Conservation (phyloP, 2,329 filamentous ascomycete genomes). For the Magnaporthiopsis incrustans region DNA sequence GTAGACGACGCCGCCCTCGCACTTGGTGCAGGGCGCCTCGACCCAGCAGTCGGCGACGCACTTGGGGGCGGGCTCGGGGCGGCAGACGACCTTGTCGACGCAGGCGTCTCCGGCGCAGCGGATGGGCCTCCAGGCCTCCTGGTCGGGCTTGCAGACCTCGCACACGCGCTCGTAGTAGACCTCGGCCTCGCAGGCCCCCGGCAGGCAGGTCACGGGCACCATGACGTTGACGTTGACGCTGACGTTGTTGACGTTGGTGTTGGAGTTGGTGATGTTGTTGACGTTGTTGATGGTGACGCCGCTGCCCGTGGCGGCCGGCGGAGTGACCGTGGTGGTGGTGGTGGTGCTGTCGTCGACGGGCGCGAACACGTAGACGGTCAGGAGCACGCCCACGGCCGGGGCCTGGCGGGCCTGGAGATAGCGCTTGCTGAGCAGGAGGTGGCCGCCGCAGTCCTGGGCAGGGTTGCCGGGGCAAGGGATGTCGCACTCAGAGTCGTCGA, state of each 20-base stretch:
- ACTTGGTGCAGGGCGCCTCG: neutral
- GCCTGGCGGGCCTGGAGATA: conserved; percentile 1
- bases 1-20: conserved; percentile 4
- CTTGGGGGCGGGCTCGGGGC: conserved; percentile 1
- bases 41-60: conserved; percentile 2
- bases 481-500: neutral
- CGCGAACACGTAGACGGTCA: conserved; percentile 1
- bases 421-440: neutral
- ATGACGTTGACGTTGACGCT: conserved; percentile 5
- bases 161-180: conserved; percentile 3
- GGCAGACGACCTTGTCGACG: conserved; percentile 1
- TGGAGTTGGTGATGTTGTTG: conserved; percentile 4
- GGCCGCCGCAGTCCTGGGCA: conserved; percentile 1
- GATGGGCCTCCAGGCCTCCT: neutral
- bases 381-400: neutral
- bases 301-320: neutral
- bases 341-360: neutral
- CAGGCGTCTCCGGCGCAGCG: conserved; percentile 5
- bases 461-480: neutral
- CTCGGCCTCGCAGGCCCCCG: neutral
- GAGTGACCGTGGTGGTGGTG: neutral
- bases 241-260: neutral
- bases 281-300: conserved; percentile 1
- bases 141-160: neutral
- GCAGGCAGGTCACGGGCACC: conserved; percentile 1